These are phyloP conservation scores for Raphidocelis subcapitata DNA, from an alignment of 139 green algal species.

Conservation along the genomic window DNA sequence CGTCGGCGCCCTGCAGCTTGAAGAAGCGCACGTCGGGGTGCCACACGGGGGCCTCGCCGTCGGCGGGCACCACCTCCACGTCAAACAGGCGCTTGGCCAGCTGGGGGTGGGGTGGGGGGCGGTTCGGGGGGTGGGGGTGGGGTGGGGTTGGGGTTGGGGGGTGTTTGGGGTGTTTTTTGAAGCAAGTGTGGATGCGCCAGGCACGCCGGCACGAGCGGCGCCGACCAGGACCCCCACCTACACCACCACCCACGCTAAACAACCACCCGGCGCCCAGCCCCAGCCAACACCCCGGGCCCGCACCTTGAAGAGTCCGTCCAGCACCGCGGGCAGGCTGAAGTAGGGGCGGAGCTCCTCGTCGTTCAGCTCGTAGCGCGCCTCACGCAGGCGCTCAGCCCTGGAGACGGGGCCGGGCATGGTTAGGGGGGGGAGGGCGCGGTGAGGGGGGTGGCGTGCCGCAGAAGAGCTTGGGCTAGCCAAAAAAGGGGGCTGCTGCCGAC, in stretches of 20 bases:
- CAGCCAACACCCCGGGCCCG: neutral
- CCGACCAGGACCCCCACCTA: neutral
- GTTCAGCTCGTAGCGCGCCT: constrained; percentile 80
- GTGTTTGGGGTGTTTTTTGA: no score
- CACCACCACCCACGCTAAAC: neutral
- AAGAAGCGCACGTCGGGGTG: constrained; percentile 93
- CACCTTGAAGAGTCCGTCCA: constrained; percentile 86
- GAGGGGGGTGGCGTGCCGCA: no score
- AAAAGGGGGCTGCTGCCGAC: no score
- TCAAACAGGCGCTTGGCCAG: constrained; percentile 87
- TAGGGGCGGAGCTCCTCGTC: constrained; percentile 95
- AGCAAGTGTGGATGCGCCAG: no score
- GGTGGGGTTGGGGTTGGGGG: no score
- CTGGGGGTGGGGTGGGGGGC: no score
- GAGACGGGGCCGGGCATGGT: no score
- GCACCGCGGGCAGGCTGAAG: constrained; percentile 89
- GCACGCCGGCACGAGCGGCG: neutral
- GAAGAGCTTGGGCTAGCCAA: no score
- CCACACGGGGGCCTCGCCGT: constrained; percentile 86
- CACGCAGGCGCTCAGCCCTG: constrained; percentile 83
- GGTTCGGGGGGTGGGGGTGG: no score
- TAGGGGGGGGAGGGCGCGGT: no score
- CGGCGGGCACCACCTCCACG: constrained; percentile 80
- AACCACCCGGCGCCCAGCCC: neutral
- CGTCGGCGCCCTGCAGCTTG: constrained; percentile 39